A percentile compares a stretch with the other conserved stretches of the same genome.
Conservation (phyloP, 2,329 filamentous ascomycete genomes). For the Aspergillus vadensis region DNA sequence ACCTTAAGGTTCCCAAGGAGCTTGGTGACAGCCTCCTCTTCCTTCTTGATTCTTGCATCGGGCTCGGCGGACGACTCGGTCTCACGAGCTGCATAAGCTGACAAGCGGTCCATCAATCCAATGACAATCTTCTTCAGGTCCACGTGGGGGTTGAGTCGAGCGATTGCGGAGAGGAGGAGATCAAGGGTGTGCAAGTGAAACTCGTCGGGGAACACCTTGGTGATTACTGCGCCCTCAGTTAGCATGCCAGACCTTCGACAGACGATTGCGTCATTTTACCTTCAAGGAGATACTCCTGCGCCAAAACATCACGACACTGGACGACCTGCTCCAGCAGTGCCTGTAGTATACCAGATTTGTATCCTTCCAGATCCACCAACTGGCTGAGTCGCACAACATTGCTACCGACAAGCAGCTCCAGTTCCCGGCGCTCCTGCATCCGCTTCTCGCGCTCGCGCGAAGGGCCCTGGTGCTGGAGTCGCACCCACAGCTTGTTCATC, state of each 20-base stretch:
- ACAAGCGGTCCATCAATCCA: conserved; percentile 93
- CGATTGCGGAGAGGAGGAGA: conserved; percentile 89
- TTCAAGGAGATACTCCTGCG: conserved; percentile 95
- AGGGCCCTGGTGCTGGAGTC: conserved; percentile 94
- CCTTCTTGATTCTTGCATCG: conserved; percentile 72
- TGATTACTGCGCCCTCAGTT: conserved; percentile 69
- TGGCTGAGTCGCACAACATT: conserved; percentile 95
- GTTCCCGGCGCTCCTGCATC: conserved; percentile 90
- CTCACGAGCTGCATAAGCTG: conserved; percentile 90
- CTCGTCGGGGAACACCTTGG: conserved; percentile 97
- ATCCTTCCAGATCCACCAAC: conserved; percentile 89
- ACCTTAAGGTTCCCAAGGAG: conserved; percentile 78
- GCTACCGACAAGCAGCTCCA: conserved; percentile 93
- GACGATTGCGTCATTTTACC: conserved; percentile 41
- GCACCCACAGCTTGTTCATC: conserved; percentile 99
- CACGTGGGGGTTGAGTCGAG: conserved; percentile 90
- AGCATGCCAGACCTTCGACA: not conserved
- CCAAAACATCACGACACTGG: conserved; percentile 93
- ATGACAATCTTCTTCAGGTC: conserved; percentile 98
- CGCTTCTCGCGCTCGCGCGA: conserved; percentile 91
- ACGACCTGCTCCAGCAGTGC: conserved; percentile 95
- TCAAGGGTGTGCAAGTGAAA: conserved; percentile 97
- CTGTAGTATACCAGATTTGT: conserved; percentile 85
- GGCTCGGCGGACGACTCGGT: conserved; percentile 69
- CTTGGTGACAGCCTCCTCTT: conserved; percentile 78